Evolutionary conservation across 495 filamentous ascomycete species (phyloP).

Genomic region (Daldinia grandis): DNA sequence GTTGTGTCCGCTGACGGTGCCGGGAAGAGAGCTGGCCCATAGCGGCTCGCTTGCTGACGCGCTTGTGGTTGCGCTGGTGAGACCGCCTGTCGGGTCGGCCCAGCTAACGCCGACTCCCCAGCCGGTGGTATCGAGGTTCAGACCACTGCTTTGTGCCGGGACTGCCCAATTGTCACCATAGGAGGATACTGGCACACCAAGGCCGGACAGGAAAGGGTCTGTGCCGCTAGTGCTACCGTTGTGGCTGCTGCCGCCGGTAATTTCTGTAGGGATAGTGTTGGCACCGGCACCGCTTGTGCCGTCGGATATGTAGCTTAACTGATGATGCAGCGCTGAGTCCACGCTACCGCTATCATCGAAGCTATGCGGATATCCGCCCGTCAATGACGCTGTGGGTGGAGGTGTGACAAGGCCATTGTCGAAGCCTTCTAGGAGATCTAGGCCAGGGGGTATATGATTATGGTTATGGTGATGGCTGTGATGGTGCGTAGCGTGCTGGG

Average conservation of each 20-base stretch:
- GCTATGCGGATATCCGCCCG: conserved; percentile 43
- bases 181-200: conserved; percentile 37
- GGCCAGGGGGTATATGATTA: conserved; percentile 32
- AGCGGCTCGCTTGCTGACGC: conserved; percentile 24
- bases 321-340: conserved; percentile 37
- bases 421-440: conserved; percentile 47
- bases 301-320: conserved; percentile 43
- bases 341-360: conserved; percentile 29
- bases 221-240: neutral
- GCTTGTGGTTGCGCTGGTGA: conserved; percentile 19
- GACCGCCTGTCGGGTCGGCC: conserved; percentile 26
- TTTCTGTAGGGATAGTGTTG: conserved; percentile 1
- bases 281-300: conserved; percentile 11
- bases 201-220: conserved; percentile 37
- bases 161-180: conserved; percentile 32
- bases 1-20: neutral
- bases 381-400: conserved; percentile 46
- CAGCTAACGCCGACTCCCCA: conserved; percentile 39
- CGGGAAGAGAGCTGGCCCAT: conserved; percentile 29
- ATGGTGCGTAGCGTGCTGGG: conserved; percentile 7
- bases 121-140: conserved; percentile 12
- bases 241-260: neutral
- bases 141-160: conserved; percentile 1
- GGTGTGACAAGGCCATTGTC: conserved; percentile 51
- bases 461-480: neutral